These are phyloP conservation scores for Pythium coloratum DNA, from an alignment of 352 stramenopile species.

Conservation along the genomic window DNA sequence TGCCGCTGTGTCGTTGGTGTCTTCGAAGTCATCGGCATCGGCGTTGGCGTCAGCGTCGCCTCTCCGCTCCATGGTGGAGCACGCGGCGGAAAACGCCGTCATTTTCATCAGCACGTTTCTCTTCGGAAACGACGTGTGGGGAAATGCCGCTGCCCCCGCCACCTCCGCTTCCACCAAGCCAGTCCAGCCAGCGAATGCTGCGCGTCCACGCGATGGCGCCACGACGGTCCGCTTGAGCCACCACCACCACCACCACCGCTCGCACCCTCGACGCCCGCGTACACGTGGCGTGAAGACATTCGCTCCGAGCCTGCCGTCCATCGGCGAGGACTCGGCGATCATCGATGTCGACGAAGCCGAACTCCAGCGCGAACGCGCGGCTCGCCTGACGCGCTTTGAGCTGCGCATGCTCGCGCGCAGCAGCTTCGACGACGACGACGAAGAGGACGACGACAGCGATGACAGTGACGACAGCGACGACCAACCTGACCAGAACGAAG, in stretches of 20 bases:
- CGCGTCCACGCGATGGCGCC: background rate
- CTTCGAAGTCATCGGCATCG: too few species aligned
- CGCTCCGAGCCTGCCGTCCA: background rate
- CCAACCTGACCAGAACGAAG: background rate
- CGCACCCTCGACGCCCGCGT: background rate
- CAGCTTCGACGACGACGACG: conserved; percentile 3
- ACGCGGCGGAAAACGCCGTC: background rate
- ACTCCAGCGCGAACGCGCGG: background rate
- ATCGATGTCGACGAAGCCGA: background rate
- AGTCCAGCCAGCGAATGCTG: too few species aligned
- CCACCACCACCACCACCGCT: background rate
- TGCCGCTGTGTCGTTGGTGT: too few species aligned
- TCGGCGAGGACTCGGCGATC: background rate
- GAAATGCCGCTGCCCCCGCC: too few species aligned
- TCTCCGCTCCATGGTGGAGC: background rate
- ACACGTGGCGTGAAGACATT: background rate
- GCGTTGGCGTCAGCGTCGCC: background rate
- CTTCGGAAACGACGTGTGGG: background rate
- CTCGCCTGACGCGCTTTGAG: background rate
- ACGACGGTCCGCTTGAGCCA: background rate
- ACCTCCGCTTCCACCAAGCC: background rate
- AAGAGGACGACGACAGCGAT: background rate
- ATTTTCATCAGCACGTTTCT: conserved; percentile 6
- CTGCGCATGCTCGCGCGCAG: conserved; percentile 1
- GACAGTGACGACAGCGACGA: background rate